A percentile compares a stretch with the other conserved stretches of the same genome.
These are phyloP conservation scores for Fusarium goolgardi DNA, from an alignment of 2,329 filamentous ascomycete species.

Conservation along the genomic window DNA sequence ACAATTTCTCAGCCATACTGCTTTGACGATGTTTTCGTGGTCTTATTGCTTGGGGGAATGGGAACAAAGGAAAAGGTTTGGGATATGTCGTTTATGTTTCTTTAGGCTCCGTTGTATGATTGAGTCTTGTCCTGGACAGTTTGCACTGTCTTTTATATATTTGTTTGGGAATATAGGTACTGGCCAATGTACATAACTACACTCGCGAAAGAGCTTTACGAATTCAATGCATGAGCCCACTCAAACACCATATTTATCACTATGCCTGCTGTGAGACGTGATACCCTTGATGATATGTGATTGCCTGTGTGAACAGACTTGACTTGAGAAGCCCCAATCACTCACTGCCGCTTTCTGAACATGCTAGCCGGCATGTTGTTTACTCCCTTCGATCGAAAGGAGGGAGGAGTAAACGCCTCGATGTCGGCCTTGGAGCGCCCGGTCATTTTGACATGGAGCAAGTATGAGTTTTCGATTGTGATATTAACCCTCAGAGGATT, in stretches of 20 bases:
- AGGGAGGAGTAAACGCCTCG: not conserved
- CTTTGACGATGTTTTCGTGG: constrained; percentile 16
- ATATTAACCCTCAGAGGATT: constrained; percentile 9
- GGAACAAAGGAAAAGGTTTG: constrained; percentile 21
- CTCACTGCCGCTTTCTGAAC: not conserved
- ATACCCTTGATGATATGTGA: not conserved
- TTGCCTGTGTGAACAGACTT: not conserved
- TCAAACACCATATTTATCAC: not conserved
- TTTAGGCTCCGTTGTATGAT: constrained; percentile 31
- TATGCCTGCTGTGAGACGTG: not conserved
- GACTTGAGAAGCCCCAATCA: no score
- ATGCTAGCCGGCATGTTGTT: not conserved
- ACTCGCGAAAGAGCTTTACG: constrained; percentile 36
- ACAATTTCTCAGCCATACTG: constrained; percentile 7
- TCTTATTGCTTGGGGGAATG: constrained; percentile 16
- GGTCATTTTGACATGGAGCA: not conserved
- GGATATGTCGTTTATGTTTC: constrained; percentile 12
- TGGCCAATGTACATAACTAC: constrained; percentile 26
- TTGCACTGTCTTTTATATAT: constrained; percentile 26
- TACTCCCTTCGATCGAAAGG: no score
- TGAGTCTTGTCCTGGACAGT: constrained; percentile 32
- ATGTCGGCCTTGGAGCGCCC: not conserved
- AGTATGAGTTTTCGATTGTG: constrained; percentile 15
- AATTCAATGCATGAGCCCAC: constrained; percentile 29
- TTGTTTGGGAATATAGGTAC: constrained; percentile 30